A percentile compares a stretch with the other conserved stretches of the same genome.
Conservation (phyloP, 257 asterid genomes). For the Verbascum thapsus region DNA sequence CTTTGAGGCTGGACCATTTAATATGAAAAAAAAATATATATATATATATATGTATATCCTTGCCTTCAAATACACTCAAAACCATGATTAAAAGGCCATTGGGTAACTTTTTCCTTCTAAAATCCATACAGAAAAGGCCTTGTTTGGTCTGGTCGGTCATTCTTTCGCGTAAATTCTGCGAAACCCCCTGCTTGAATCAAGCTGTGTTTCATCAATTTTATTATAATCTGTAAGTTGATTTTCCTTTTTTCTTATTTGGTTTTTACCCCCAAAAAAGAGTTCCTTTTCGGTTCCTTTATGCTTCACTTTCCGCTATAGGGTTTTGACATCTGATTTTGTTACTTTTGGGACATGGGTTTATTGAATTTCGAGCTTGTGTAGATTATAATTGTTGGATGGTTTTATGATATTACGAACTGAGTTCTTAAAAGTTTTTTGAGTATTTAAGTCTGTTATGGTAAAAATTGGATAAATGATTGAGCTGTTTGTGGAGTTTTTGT, state of each 20-base stretch:
- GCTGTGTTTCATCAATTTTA: neutral
- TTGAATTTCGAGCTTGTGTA: slow-evolving; percentile 1
- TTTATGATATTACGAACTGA: neutral
- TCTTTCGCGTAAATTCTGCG: slow-evolving; percentile 21
- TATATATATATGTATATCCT: neutral
- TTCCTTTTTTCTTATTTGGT: neutral
- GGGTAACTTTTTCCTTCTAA: too few relatives aligned
- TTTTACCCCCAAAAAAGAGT: too few relatives aligned
- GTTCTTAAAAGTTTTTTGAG: neutral
- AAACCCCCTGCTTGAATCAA: slow-evolving; percentile 5
- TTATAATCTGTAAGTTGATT: slow-evolving; percentile 23
- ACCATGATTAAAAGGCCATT: neutral
- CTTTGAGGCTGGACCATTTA: slow-evolving; percentile 6
- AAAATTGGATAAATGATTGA: too few relatives aligned
- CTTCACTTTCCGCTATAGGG: neutral
- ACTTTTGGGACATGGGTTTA: slow-evolving; percentile 24
- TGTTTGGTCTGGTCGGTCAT: slow-evolving; percentile 18
- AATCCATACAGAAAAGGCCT: too few relatives aligned
- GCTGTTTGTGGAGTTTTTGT: neutral
- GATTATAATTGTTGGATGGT: neutral
- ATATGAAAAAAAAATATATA: neutral
- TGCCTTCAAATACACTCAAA: neutral
- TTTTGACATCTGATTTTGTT: neutral
- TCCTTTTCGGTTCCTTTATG: slow-evolving; percentile 1
- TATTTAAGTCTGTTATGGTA: too few relatives aligned